phyloP scores from a whole-genome alignment of 441 rosid genomes.

The Erysimum pusillum region DNA sequence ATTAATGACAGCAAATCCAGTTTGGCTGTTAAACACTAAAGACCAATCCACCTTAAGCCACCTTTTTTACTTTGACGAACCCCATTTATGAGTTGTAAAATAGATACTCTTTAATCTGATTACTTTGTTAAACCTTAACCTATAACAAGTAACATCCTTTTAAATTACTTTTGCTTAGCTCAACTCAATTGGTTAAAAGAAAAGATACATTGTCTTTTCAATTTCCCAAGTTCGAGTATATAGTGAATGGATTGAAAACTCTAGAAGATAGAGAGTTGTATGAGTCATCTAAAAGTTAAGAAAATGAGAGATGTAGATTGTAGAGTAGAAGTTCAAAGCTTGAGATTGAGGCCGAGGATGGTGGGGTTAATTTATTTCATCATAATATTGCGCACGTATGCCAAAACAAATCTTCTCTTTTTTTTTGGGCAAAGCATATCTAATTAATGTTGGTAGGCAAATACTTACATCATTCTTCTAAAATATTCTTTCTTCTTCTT shows the following conservation, averaged over 20 bases:
- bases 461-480: conserved; percentile 39
- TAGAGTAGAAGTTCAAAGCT: conserved; percentile 20
- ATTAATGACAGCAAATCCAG: conserved; percentile 41
- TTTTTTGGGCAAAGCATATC: conserved; percentile 4
- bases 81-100: conserved; percentile 40
- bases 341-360: neutral
- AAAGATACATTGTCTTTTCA: conserved; percentile 32
- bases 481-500: conserved; percentile 3
- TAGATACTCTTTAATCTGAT: conserved; percentile 20
- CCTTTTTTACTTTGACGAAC: conserved; percentile 44
- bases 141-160: conserved; percentile 41
- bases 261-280: conserved; percentile 34
- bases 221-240: conserved; percentile 19
- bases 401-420: neutral
- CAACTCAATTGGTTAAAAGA: conserved; percentile 26
- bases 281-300: conserved; percentile 34
- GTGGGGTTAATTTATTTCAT: conserved; percentile 41
- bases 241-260: conserved; percentile 29
- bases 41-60: conserved; percentile 46
- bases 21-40: conserved; percentile 48
- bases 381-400: conserved; percentile 41
- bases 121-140: conserved; percentile 35
- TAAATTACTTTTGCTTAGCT: conserved; percentile 14
- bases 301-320: conserved; percentile 32
- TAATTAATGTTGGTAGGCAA: conserved; percentile 50